These are phyloP conservation scores for Gossypium schwendimanii DNA, from an alignment of 441 rosid species.

Conservation along the genomic window DNA sequence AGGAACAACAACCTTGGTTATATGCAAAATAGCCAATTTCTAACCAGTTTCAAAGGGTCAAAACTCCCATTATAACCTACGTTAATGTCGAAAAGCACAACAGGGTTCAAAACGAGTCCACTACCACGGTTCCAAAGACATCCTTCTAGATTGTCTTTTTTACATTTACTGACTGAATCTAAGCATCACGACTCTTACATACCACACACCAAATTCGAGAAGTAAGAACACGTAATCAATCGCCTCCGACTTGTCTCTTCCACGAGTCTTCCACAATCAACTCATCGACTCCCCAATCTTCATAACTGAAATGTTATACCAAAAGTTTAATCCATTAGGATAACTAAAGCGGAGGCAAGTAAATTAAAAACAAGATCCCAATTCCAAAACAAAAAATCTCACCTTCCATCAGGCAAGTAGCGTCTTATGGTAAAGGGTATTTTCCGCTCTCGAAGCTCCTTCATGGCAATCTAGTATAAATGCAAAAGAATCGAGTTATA, in stretches of 20 bases:
- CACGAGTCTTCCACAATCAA: conserved; percentile 87
- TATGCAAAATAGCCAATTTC: neutral
- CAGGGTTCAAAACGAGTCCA: neutral
- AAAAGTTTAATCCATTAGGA: neutral
- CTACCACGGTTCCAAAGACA: neutral
- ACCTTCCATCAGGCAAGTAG: conserved; percentile 83
- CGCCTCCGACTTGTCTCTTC: conserved; percentile 95
- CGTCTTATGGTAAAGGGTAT: conserved; percentile 76
- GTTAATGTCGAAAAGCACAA: neutral
- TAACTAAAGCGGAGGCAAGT: conserved; percentile 8
- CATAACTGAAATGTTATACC: conserved; percentile 40
- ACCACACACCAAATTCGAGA: neutral
- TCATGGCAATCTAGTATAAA: conserved; percentile 66
- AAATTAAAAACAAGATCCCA: neutral
- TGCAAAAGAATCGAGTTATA: neutral
- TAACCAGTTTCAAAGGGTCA: neutral
- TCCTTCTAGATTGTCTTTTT: neutral
- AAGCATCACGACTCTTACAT: neutral
- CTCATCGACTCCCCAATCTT: conserved; percentile 91
- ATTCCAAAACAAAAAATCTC: conserved; percentile 11
- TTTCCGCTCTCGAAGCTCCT: conserved; percentile 75
- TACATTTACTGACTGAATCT: neutral
- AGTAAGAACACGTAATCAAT: conserved; percentile 21
- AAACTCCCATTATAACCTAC: neutral
- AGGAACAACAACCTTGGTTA: neutral